phyloP scores from a whole-genome alignment of 768 basidiomycete genomes.

The Ramaria sp. region DNA sequence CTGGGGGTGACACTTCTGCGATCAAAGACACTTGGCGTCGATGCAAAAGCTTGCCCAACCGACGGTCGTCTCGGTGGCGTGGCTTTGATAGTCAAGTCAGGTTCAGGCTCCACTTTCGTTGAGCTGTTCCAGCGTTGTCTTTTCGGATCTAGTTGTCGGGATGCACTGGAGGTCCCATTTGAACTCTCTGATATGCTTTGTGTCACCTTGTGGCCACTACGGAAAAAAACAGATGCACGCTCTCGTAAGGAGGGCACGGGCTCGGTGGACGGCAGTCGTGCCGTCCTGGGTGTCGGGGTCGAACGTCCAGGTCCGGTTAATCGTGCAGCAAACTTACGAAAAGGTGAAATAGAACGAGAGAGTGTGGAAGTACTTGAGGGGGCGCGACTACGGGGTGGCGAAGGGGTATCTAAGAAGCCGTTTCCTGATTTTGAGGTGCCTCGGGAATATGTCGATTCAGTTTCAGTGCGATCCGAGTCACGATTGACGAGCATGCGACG shows the following conservation, averaged over 20 bases:
- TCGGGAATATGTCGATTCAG: conserved; percentile 59
- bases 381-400: conserved; percentile 26
- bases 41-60: conserved; percentile 10
- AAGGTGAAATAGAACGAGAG: conserved; percentile 71
- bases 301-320: conserved; percentile 35
- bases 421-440: conserved; percentile 34
- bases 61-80: conserved; percentile 38
- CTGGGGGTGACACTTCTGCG: conserved; percentile 58
- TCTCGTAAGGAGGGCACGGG: conserved; percentile 43
- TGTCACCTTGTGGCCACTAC: conserved; percentile 20
- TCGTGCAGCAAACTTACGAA: conserved; percentile 67
- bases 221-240: conserved; percentile 54
- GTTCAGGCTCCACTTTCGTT: conserved; percentile 56
- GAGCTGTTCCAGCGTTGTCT: conserved; percentile 74
- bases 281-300: conserved; percentile 11
- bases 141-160: conserved; percentile 8
- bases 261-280: conserved; percentile 43
- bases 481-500: conserved; percentile 43
- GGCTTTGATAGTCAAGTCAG: conserved; percentile 33
- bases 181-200: conserved; percentile 6
- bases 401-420: conserved; percentile 56
- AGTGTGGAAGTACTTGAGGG: conserved; percentile 35
- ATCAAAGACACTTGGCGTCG: conserved; percentile 32
- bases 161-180: not conserved
- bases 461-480: conserved; percentile 50